Base-by-base conservation (phyloP, 2,329 filamentous ascomycete genomes). In the Fonsecaea monophora region DNA sequence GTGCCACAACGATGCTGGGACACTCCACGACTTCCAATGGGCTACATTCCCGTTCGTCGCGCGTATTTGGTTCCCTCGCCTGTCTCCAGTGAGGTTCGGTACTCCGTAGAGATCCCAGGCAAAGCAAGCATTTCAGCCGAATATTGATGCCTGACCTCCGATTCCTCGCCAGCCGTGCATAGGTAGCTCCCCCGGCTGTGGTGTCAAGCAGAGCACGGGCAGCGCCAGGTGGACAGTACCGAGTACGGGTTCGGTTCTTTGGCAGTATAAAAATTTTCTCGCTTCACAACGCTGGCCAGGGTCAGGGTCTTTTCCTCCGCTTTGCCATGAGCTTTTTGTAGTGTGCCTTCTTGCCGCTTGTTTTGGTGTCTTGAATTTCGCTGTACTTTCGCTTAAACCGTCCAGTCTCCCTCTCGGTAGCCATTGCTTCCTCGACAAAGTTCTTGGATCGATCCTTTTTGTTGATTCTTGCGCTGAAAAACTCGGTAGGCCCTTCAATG, bases 371-470 rank as follows among this genome's bases (percentile, higher is more conserved):
- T 77, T 97, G 93, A 58, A 98, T 92, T 65, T 94, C 89, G 64
- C 87, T 85, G 79, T 97, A 98, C 79, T 96, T 97, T 75, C 84
- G 86, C 83, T 91, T 92, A 82, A 97, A 95, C 73, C 91, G 90
- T 67, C 85, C 84, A 53, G 83, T 89, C 67, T 85, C 78, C 60
- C 86, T 82, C 77, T 92, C 89, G 53, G 85, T 82, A 30, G 88
- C 86, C 73, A 97, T 82, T 3, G 95, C 86, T 76, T 97, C 93
- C 70, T 96, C 92, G 1, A 95, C 87, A 64, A 99, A 88, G 0
- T 91, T 97, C 74, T 86, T 86, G 82, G 96, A 96, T 72, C 92
- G 87, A 73, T 98, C 92, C 80, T 92, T 96, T 78, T 93, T 94
- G 64, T 89, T 88, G 68, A 98, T 84, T 64, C 94, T 88, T 21